Evolutionary conservation across 139 green algal species (phyloP).

Genomic region (Chlorella ohadii): DNA sequence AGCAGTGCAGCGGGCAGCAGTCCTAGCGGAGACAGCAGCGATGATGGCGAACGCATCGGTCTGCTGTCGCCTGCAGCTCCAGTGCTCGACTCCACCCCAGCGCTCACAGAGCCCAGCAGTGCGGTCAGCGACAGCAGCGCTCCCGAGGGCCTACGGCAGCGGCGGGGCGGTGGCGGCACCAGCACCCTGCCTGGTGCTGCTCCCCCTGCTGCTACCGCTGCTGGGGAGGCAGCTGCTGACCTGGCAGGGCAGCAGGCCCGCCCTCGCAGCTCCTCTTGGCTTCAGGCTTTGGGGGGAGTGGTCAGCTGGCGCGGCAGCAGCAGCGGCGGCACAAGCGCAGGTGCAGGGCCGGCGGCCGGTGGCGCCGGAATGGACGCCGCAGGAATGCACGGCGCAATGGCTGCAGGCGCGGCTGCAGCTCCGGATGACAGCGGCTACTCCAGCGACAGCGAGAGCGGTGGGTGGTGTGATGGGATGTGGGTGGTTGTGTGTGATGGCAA

Average conservation of each 20-base stretch:
- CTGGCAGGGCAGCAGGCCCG: neutral
- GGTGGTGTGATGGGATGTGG: neutral
- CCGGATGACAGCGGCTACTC: slow-evolving; percentile 3
- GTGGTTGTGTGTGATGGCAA: too few relatives aligned
- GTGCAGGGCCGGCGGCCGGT: neutral
- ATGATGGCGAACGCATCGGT: too few relatives aligned
- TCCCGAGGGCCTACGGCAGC: too few relatives aligned
- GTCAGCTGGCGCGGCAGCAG: neutral
- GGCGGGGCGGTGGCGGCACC: too few relatives aligned
- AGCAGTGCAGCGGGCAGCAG: neutral
- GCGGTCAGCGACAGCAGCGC: too few relatives aligned
- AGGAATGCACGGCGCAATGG: neutral
- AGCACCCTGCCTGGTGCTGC: too few relatives aligned
- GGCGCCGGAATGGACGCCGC: neutral
- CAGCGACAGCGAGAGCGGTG: slow-evolving; percentile 16
- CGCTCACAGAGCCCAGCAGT: too few relatives aligned
- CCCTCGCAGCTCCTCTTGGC: neutral
- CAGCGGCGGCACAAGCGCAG: neutral
- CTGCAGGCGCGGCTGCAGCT: too few relatives aligned
- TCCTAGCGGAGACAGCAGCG: neutral
- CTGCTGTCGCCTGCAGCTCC: too few relatives aligned
- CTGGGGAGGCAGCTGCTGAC: too few relatives aligned
- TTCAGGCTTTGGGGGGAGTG: neutral
- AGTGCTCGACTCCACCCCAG: too few relatives aligned
- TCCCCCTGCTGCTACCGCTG: too few relatives aligned